A percentile compares a stretch with the other conserved stretches of the same genome.
phyloP scores from a whole-genome alignment of 2,329 filamentous ascomycete species.

The Fusarium austroafricanum region DNA sequence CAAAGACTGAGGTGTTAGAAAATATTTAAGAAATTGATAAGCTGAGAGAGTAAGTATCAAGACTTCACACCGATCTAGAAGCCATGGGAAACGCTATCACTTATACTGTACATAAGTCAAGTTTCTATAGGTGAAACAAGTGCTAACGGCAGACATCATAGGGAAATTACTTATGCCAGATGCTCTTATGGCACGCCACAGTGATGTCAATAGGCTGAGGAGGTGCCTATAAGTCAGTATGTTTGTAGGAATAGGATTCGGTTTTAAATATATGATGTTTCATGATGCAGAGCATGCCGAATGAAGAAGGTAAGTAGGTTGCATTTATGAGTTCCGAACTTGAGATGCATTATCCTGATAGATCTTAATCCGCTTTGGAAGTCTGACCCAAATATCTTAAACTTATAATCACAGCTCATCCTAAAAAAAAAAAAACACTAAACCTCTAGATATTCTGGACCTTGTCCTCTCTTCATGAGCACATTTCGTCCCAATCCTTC shows the following conservation, averaged over 20 bases:
- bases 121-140: background rate
- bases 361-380: background rate
- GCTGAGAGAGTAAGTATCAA: background rate
- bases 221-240: background rate
- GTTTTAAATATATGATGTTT: conserved; percentile 6
- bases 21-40: background rate
- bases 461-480: background rate
- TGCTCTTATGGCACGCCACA: background rate
- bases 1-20: background rate
- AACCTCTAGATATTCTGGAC: background rate
- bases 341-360: background rate
- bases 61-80: background rate
- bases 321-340: background rate
- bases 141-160: background rate
- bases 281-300: background rate
- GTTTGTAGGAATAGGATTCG: background rate
- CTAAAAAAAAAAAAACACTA: background rate
- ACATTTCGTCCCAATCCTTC: background rate
- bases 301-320: background rate
- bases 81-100: background rate
- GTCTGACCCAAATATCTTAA: background rate
- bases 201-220: background rate
- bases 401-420: background rate
- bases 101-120: background rate
- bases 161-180: background rate